Evolutionary conservation across 2,329 filamentous ascomycete species (phyloP).

Genomic region (Alternaria sp.): DNA sequence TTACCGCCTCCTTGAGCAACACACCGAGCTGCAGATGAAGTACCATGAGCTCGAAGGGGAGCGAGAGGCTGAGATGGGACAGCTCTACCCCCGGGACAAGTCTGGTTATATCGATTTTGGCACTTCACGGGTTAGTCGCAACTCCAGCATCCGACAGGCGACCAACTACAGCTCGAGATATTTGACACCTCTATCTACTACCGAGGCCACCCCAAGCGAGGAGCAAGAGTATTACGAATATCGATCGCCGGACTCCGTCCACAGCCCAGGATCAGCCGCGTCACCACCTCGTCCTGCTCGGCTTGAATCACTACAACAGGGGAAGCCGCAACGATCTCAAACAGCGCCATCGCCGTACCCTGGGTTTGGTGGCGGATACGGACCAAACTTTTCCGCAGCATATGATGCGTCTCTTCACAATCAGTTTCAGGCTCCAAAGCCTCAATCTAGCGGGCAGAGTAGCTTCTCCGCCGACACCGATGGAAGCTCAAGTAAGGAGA

Average conservation of each 20-base stretch:
- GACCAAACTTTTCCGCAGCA: constrained; percentile 35
- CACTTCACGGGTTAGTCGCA: constrained; percentile 29
- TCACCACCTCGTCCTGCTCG: constrained; percentile 35
- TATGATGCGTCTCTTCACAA: constrained; percentile 42
- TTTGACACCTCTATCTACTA: constrained; percentile 31
- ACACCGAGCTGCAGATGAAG: constrained; percentile 58
- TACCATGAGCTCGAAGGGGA: constrained; percentile 50
- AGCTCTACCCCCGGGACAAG: constrained; percentile 27
- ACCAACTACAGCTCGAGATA: constrained; percentile 30
- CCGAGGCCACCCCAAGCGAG: constrained; percentile 23
- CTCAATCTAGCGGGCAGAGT: constrained; percentile 48
- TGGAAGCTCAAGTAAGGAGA: constrained; percentile 41
- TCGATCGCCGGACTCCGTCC: constrained; percentile 34
- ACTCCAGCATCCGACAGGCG: constrained; percentile 32
- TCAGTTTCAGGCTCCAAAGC: constrained; percentile 27
- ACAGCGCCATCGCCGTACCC: constrained; percentile 28
- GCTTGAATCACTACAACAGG: constrained; percentile 36
- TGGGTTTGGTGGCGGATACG: constrained; percentile 30
- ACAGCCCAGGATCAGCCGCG: constrained; percentile 24
- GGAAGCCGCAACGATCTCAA: constrained; percentile 26
- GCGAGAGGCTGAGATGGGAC: constrained; percentile 35
- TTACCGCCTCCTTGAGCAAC: constrained; percentile 56
- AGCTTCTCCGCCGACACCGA: constrained; percentile 48
- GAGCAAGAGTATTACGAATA: constrained; percentile 42
- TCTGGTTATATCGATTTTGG: constrained; percentile 24